Conservation (phyloP, 2,329 filamentous ascomycete genomes). For the Microsporum audouinii region DNA sequence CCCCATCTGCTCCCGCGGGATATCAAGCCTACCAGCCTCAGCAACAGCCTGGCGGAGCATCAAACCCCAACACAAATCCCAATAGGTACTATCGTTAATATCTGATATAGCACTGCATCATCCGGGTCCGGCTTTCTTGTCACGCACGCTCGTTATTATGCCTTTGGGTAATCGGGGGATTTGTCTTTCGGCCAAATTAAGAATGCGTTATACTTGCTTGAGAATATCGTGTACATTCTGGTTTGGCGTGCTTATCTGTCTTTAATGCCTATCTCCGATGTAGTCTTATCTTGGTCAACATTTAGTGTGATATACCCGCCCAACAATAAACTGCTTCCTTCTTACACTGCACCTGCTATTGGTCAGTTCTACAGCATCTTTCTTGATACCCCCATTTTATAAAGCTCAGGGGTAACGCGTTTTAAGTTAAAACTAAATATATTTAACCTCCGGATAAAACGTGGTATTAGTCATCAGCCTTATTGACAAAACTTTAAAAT, state of each 20-base stretch:
- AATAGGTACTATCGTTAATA: slow-evolving; percentile 27
- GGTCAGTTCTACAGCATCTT: too few species aligned
- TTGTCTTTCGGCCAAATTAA: background rate
- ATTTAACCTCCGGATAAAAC: background rate
- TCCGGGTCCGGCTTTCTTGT: background rate
- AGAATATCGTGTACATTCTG: background rate
- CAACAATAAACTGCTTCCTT: background rate
- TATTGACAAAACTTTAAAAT: background rate
- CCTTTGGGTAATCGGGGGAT: background rate
- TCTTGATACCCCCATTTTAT: too few species aligned
- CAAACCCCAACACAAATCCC: slow-evolving; percentile 25
- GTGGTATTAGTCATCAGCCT: background rate
- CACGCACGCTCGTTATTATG: background rate
- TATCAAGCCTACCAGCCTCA: slow-evolving; percentile 31
- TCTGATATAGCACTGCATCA: background rate
- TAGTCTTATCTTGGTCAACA: background rate
- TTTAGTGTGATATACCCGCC: background rate
- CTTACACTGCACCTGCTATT: background rate
- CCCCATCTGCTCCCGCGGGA: slow-evolving; percentile 16
- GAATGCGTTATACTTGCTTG: background rate
- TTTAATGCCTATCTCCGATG: background rate
- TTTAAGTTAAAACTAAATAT: background rate
- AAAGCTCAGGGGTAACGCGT: background rate
- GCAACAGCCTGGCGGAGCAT: slow-evolving; percentile 15
- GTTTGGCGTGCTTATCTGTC: background rate